Conservation (phyloP, 2,329 filamentous ascomycete genomes). For the Knoxdaviesia capensis region DNA sequence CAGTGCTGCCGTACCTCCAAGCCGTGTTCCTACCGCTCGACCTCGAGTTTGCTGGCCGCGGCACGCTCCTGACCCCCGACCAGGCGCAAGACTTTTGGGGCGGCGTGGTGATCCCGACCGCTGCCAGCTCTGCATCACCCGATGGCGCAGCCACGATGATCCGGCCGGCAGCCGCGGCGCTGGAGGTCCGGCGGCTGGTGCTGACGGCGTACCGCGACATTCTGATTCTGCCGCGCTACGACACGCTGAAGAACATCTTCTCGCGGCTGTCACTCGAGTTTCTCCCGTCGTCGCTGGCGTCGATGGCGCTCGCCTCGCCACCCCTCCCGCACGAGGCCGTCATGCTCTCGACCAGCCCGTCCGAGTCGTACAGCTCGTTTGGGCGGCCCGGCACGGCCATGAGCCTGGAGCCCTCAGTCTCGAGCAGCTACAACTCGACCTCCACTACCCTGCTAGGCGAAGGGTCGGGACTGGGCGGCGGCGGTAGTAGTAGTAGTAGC, state of each 20-base stretch:
- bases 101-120: constrained; percentile 26
- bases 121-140: constrained; percentile 13
- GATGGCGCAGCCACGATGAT: constrained; percentile 30
- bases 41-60: constrained; percentile 74
- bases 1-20: constrained; percentile 81
- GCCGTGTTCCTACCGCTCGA: constrained; percentile 87
- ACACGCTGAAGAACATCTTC: constrained; percentile 74
- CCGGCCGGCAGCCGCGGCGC: background rate
- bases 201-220: constrained; percentile 75
- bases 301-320: constrained; percentile 31
- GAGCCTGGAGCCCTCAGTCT: constrained; percentile 53
- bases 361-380: constrained; percentile 23
- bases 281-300: constrained; percentile 30
- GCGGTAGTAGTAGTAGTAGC: constrained; percentile 24
- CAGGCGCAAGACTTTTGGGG: constrained; percentile 87
- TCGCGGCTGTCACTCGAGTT: constrained; percentile 76
- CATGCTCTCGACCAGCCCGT: constrained; percentile 27
- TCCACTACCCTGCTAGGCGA: constrained; percentile 61
- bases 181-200: constrained; percentile 71
- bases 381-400: constrained; percentile 52
- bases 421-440: constrained; percentile 55
- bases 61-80: constrained; percentile 54
- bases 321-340: constrained; percentile 22
- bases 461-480: constrained; percentile 22
- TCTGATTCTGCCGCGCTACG: constrained; percentile 75